Evolutionary conservation across 2,329 filamentous ascomycete species (phyloP).

Genomic region (Keithomyces neogunnii): DNA sequence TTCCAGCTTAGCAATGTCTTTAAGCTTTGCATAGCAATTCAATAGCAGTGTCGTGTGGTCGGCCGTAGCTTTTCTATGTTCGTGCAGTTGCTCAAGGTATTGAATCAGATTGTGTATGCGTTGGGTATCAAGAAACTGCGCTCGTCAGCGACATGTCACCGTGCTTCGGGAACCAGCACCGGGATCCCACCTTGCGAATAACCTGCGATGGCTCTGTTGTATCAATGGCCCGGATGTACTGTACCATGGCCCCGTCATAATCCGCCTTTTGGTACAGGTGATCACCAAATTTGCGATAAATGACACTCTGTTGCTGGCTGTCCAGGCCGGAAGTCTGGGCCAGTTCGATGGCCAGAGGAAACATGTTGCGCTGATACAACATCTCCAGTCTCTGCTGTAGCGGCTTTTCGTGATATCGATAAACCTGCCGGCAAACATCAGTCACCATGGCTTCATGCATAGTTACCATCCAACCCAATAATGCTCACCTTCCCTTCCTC

Average conservation of each 20-base stretch:
- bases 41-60: slow-evolving; percentile 91
- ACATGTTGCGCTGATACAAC: slow-evolving; percentile 88
- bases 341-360: slow-evolving; percentile 82
- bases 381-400: slow-evolving; percentile 88
- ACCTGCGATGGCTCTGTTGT: slow-evolving; percentile 94
- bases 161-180: too few species aligned
- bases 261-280: slow-evolving; percentile 91
- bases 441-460: neutral
- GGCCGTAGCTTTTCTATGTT: slow-evolving; percentile 84
- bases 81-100: slow-evolving; percentile 92
- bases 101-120: slow-evolving; percentile 95
- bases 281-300: slow-evolving; percentile 90
- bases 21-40: slow-evolving; percentile 96
- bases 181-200: slow-evolving; percentile 64
- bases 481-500: slow-evolving; percentile 75
- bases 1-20: slow-evolving; percentile 93
- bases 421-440: slow-evolving; percentile 55
- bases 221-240: slow-evolving; percentile 93
- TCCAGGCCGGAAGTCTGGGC: slow-evolving; percentile 84
- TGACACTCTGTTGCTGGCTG: slow-evolving; percentile 73
- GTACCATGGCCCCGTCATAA: slow-evolving; percentile 97
- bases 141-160: slow-evolving; percentile 16
- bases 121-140: slow-evolving; percentile 86
- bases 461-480: too few species aligned
- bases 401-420: slow-evolving; percentile 82